Percentiles rank a stretch among this genome's conserved stretches.
These are phyloP conservation scores for Xylaria sp. DNA, from an alignment of 2,329 filamentous ascomycete genomes.

Conservation along the genomic window DNA sequence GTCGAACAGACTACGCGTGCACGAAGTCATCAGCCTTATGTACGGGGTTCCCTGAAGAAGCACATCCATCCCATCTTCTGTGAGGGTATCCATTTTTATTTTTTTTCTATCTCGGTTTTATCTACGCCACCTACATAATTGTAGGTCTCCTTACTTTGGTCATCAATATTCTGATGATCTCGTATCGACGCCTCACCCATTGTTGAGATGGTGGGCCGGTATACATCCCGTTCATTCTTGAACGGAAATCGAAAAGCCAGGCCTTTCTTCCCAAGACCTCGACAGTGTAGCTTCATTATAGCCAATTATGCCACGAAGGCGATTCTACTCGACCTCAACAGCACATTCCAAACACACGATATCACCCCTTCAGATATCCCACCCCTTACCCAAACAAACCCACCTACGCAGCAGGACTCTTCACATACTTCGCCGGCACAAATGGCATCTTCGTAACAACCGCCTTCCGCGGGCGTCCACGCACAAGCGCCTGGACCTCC, in stretches of 20 bases:
- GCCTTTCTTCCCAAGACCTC: too few relatives aligned
- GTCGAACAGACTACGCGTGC: too few relatives aligned
- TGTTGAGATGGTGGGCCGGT: slow-evolving; percentile 8
- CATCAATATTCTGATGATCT: neutral
- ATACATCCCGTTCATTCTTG: neutral
- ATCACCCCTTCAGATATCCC: too few relatives aligned
- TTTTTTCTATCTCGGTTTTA: neutral
- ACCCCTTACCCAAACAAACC: neutral
- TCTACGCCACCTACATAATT: neutral
- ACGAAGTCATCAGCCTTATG: too few relatives aligned
- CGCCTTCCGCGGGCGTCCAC: slow-evolving; percentile 70
- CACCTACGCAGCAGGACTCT: slow-evolving; percentile 30
- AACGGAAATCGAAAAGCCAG: neutral
- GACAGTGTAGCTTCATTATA: too few relatives aligned
- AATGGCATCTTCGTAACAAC: slow-evolving; percentile 87
- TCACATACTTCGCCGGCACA: slow-evolving; percentile 72
- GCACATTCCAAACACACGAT: too few relatives aligned
- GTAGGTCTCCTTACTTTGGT: neutral
- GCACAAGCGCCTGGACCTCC: slow-evolving; percentile 69
- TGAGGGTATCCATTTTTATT: slow-evolving; percentile 24
- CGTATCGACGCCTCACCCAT: neutral
- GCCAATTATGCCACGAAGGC: too few relatives aligned
- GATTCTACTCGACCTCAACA: too few relatives aligned
- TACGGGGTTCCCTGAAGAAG: too few relatives aligned
- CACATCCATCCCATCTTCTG: slow-evolving; percentile 13